Conservation (phyloP, 495 filamentous ascomycete genomes). For the Chlorociboria aeruginascens region DNA sequence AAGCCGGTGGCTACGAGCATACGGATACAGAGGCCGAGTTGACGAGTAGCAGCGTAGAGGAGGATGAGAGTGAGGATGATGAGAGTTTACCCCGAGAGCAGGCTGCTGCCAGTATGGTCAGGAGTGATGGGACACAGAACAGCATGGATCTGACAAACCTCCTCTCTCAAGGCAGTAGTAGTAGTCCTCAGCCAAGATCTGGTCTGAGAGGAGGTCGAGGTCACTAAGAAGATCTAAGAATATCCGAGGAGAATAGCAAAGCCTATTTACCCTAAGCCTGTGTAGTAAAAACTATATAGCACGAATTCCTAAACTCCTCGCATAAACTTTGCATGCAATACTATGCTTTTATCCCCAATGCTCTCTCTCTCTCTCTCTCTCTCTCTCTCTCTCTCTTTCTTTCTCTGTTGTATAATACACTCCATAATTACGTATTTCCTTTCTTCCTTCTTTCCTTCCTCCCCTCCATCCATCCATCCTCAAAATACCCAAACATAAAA, state of each 20-base stretch:
- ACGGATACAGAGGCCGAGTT: slow-evolving; percentile 75
- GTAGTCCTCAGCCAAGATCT: slow-evolving; percentile 25
- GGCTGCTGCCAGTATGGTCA: slow-evolving; percentile 20
- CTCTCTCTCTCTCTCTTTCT: neutral
- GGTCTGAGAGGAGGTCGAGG: neutral
- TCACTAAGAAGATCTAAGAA: too few species aligned
- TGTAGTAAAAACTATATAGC: slow-evolving; percentile 6
- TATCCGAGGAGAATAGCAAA: neutral
- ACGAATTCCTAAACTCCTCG: slow-evolving; percentile 5
- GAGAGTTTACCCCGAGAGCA: slow-evolving; percentile 1
- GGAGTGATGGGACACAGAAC: slow-evolving; percentile 29
- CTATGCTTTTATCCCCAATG: neutral
- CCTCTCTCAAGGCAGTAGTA: slow-evolving; percentile 35
- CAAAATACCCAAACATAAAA: slow-evolving; percentile 83
- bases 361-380: neutral
- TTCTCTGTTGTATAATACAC: neutral
- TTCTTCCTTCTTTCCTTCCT: slow-evolving; percentile 16
- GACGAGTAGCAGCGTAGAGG: slow-evolving; percentile 23
- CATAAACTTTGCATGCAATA: neutral
- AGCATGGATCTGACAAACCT: slow-evolving; percentile 40
- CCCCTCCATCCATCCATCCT: slow-evolving; percentile 3
- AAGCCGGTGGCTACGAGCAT: slow-evolving; percentile 56
- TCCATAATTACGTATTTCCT: slow-evolving; percentile 4
- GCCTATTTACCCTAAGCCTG: too few species aligned
- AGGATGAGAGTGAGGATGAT: slow-evolving; percentile 20